Percentiles rank a stretch among this genome's conserved stretches.
Evolutionary conservation across 495 filamentous ascomycete genomes (phyloP).

Genomic region (Neurospora sp.): DNA sequence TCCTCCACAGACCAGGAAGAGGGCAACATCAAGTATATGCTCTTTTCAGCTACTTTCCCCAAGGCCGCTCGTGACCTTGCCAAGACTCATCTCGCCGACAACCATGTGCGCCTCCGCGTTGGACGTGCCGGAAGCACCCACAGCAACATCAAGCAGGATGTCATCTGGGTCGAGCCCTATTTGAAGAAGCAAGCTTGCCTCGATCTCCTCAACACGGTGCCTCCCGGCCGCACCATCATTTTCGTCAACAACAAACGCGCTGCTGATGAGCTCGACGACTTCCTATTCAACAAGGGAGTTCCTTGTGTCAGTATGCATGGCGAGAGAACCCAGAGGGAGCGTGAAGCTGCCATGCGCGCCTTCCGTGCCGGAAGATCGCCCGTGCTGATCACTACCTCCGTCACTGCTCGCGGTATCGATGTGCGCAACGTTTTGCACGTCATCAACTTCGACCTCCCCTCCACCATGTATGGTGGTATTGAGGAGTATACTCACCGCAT

Average conservation of each 20-base stretch:
- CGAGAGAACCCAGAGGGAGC: conserved; percentile 81
- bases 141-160: conserved; percentile 65
- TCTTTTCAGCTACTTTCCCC: conserved; percentile 93
- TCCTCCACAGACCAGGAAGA: conserved; percentile 59
- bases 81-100: conserved; percentile 55
- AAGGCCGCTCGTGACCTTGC: conserved; percentile 67
- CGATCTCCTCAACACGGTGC: conserved; percentile 58
- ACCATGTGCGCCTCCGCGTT: conserved; percentile 68
- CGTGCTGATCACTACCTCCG: conserved; percentile 74
- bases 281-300: conserved; percentile 64
- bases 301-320: conserved; percentile 80
- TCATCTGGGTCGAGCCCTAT: conserved; percentile 51
- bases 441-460: conserved; percentile 85
- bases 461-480: conserved; percentile 64
- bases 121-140: conserved; percentile 77
- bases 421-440: conserved; percentile 79
- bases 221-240: conserved; percentile 72
- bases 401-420: conserved; percentile 85
- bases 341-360: conserved; percentile 83
- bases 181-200: conserved; percentile 61
- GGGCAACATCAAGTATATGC: conserved; percentile 68
- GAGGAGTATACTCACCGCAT: conserved; percentile 92
- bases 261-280: conserved; percentile 80
- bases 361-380: conserved; percentile 68
- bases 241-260: conserved; percentile 75